phyloP scores from a whole-genome alignment of 2,329 filamentous ascomycete genomes.

The Phoma herbarum region DNA sequence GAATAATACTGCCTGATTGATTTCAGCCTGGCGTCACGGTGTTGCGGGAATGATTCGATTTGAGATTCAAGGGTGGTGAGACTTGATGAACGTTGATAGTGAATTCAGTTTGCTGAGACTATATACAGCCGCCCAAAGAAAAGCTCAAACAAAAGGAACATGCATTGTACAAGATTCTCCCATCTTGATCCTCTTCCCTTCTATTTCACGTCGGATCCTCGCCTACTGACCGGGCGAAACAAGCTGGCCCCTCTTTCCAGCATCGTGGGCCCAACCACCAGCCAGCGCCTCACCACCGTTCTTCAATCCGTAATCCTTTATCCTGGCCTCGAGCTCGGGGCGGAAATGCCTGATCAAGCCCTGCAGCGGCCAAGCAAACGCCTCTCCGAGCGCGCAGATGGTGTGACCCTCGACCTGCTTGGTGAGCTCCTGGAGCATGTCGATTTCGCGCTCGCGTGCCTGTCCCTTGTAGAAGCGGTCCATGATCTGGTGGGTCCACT shows the following conservation, averaged over 20 bases:
- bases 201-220: not conserved
- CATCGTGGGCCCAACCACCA: slow-evolving; percentile 85
- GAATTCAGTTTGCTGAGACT: slow-evolving; percentile 41
- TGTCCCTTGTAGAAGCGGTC: slow-evolving; percentile 90
- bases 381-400: slow-evolving; percentile 96
- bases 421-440: slow-evolving; percentile 98
- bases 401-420: slow-evolving; percentile 99
- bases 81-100: slow-evolving; percentile 19
- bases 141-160: slow-evolving; percentile 41
- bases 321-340: slow-evolving; percentile 91
- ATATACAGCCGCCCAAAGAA: slow-evolving; percentile 46
- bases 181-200: slow-evolving; percentile 10
- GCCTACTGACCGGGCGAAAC: slow-evolving; percentile 84
- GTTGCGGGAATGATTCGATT: not conserved
- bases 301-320: slow-evolving; percentile 79
- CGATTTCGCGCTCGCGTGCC: slow-evolving; percentile 90
- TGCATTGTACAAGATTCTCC: slow-evolving; percentile 41
- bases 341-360: slow-evolving; percentile 98
- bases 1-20: not conserved
- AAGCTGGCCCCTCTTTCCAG: slow-evolving; percentile 79
- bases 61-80: too few species aligned
- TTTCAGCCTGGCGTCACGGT: slow-evolving; percentile 15
- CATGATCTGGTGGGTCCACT: slow-evolving; percentile 99
- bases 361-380: slow-evolving; percentile 98
- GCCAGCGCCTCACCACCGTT: slow-evolving; percentile 78